Conservation (phyloP, 2,329 filamentous ascomycete genomes). For the Aureobasidium sp. region DNA sequence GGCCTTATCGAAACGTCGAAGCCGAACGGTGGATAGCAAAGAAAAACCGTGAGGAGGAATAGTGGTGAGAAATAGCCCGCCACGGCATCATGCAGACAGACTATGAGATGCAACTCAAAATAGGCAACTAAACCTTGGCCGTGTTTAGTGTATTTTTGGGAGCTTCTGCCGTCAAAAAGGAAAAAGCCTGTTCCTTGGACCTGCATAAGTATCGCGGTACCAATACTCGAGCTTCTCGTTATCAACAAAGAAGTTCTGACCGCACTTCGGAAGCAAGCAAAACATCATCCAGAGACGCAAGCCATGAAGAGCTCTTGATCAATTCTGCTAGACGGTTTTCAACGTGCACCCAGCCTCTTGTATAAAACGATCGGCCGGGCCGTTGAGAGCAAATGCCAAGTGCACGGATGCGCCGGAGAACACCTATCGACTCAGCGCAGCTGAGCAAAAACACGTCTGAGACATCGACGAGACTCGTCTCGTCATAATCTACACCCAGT, state of each 20-base stretch:
- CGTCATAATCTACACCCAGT: conserved; percentile 2
- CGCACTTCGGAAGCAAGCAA: not conserved
- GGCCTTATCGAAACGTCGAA: conserved; percentile 5
- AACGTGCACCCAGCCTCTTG: conserved; percentile 7
- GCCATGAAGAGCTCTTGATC: not conserved
- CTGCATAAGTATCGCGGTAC: conserved; percentile 13
- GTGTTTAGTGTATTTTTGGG: not conserved
- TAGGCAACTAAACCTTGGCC: conserved; percentile 5
- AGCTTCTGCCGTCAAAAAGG: not conserved
- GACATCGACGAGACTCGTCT: conserved; percentile 11
- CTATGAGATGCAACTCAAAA: conserved; percentile 15
- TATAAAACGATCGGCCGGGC: conserved; percentile 11
- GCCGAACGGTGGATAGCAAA: not conserved
- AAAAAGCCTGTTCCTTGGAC: conserved; percentile 12
- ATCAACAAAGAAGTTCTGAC: not conserved
- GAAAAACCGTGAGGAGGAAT: not conserved
- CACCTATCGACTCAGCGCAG: not conserved
- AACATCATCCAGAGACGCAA: not conserved
- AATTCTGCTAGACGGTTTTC: not conserved
- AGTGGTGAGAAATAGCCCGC: not conserved
- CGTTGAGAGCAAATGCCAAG: conserved; percentile 3
- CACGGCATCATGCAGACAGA: conserved; percentile 14
- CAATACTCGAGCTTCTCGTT: not conserved
- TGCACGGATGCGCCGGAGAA: conserved; percentile 6
- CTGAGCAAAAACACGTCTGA: conserved; percentile 11